A percentile compares a stretch with the other conserved stretches of the same genome.
Conservation (phyloP, 176 grass and related monocot genomes). For the Luzula sylvatica region DNA sequence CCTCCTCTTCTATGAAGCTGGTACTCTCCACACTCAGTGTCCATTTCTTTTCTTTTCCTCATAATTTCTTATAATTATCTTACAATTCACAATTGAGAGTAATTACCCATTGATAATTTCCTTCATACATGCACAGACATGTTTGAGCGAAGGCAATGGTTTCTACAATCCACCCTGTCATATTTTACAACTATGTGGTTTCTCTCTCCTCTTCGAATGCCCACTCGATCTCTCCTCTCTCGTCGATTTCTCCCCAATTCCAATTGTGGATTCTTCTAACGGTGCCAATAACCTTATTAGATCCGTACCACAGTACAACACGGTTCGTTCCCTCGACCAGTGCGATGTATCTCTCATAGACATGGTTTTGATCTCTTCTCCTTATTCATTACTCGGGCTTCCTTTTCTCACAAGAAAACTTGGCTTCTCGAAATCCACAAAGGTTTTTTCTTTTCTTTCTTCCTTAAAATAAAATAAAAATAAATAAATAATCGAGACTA, state of each 20-base stretch:
- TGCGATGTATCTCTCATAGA: constrained; percentile 36
- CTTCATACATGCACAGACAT: constrained; percentile 20
- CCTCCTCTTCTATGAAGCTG: constrained; percentile 50
- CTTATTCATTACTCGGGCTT: constrained; percentile 59
- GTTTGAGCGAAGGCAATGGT: constrained; percentile 28
- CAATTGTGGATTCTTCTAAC: not conserved
- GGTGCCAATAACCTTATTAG: constrained; percentile 28
- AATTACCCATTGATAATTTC: too few relatives aligned
- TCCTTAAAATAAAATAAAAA: not conserved
- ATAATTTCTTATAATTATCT: constrained; percentile 11
- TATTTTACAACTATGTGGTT: constrained; percentile 42
- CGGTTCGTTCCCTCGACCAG: constrained; percentile 29
- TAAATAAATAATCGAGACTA: not conserved
- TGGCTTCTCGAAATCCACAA: constrained; percentile 40
- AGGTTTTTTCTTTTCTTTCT: not conserved
- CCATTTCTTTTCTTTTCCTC: not conserved
- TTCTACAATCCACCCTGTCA: constrained; percentile 52
- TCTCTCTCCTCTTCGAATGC: constrained; percentile 75
- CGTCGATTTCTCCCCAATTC: constrained; percentile 37
- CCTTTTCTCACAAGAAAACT: constrained; percentile 69
- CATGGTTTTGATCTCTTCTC: constrained; percentile 60
- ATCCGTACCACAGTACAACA: constrained; percentile 56
- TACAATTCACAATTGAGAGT: constrained; percentile 12
- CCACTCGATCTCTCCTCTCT: constrained; percentile 73
- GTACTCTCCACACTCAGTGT: constrained; percentile 16